Conservation (phyloP, 169 alveolate genomes). For the Eimeria sp. region DNA sequence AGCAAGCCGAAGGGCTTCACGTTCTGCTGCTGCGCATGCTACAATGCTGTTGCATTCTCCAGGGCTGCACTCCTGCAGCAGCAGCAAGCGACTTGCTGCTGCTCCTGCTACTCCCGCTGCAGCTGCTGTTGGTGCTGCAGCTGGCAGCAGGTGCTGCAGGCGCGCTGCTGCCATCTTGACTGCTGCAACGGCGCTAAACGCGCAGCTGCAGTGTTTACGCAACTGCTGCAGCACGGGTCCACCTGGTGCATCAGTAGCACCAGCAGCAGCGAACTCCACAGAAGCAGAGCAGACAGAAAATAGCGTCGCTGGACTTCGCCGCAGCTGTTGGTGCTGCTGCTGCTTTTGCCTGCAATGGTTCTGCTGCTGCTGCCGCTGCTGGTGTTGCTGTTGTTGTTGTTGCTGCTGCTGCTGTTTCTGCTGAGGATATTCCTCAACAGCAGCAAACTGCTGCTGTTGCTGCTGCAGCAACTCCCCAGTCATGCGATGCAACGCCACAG, state of each 20-base stretch:
- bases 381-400: neutral
- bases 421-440: neutral
- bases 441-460: too few relatives aligned
- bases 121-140: slow-evolving; percentile 18
- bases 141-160: slow-evolving; percentile 53
- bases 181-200: slow-evolving; percentile 14
- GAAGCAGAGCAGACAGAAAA: slow-evolving; percentile 13
- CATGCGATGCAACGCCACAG: neutral
- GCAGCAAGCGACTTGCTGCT: slow-evolving; percentile 17
- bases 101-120: slow-evolving; percentile 6
- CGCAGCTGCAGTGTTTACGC: slow-evolving; percentile 46
- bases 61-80: neutral
- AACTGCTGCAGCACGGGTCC: slow-evolving; percentile 26
- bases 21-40: slow-evolving; percentile 2
- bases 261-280: slow-evolving; percentile 8
- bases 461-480: slow-evolving; percentile 2
- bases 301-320: neutral
- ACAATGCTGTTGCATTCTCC: neutral
- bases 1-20: neutral
- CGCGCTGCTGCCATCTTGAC: neutral
- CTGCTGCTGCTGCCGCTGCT: too few relatives aligned
- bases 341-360: neutral
- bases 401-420: neutral
- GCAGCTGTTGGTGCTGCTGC: neutral
- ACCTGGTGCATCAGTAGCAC: neutral